Evolutionary conservation across 1,284 basidiomycete genomes (phyloP).

Genomic region (Vanrija sp.): DNA sequence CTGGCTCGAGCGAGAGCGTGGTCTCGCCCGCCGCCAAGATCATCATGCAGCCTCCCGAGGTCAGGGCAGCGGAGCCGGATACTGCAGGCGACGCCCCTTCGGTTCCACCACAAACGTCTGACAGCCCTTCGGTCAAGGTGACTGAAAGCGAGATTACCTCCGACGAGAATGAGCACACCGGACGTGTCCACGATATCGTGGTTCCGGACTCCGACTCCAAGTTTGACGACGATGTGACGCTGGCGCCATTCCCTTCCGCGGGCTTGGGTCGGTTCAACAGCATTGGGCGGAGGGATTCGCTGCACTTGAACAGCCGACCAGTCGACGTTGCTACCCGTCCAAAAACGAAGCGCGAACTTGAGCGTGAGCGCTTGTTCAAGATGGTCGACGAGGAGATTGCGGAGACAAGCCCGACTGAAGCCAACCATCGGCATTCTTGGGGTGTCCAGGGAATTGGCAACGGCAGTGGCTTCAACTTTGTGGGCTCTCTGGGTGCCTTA

Average conservation of each 20-base stretch:
- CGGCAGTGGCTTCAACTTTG: conserved; percentile 3
- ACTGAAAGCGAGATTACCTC: too few relatives aligned
- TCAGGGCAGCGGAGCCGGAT: background rate
- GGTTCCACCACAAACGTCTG: background rate
- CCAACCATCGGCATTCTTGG: conserved; percentile 5
- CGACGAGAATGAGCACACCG: too few relatives aligned
- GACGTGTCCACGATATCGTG: too few relatives aligned
- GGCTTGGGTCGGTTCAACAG: conserved; percentile 32
- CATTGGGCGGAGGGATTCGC: conserved; percentile 36
- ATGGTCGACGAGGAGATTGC: conserved; percentile 41
- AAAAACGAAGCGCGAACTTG: conserved; percentile 45
- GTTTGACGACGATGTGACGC: background rate
- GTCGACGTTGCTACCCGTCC: conserved; percentile 7
- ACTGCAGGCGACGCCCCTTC: background rate
- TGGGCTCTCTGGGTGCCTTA: background rate
- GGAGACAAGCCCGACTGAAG: background rate
- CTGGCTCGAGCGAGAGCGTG: conserved; percentile 3
- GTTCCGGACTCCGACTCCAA: too few relatives aligned
- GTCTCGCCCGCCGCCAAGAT: background rate
- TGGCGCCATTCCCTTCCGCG: background rate
- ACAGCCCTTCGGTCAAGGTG: background rate
- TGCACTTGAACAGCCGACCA: conserved; percentile 12
- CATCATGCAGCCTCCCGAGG: background rate
- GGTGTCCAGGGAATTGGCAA: conserved; percentile 29
- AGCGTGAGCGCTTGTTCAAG: conserved; percentile 44